These are phyloP conservation scores for Taxawa tesnikishii DNA, from an alignment of 2,329 filamentous ascomycete species.

Conservation along the genomic window DNA sequence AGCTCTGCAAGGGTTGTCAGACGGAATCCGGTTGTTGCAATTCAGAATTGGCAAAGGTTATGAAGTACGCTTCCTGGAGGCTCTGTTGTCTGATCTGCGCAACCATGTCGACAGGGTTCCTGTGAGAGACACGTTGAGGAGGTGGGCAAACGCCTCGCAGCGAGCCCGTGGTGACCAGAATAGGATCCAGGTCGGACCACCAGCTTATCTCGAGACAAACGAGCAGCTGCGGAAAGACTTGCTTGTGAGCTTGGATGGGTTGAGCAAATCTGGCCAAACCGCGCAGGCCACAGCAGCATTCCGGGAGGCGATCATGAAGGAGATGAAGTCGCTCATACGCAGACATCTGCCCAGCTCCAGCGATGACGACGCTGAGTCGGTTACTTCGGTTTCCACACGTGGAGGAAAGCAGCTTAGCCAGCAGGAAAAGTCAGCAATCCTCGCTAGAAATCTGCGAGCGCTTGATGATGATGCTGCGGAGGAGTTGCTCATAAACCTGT, in stretches of 20 bases:
- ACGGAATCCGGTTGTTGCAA: slow-evolving; percentile 64
- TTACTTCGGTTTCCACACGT: slow-evolving; percentile 52
- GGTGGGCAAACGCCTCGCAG: slow-evolving; percentile 71
- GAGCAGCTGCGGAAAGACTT: slow-evolving; percentile 60
- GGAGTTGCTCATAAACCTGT: slow-evolving; percentile 67
- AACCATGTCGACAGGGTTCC: slow-evolving; percentile 68
- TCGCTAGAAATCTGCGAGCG: slow-evolving; percentile 77
- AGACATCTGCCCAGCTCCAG: slow-evolving; percentile 80
- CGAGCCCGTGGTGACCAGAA: slow-evolving; percentile 56
- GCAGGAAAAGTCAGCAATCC: slow-evolving; percentile 78
- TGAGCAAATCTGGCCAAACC: slow-evolving; percentile 73
- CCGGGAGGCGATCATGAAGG: slow-evolving; percentile 69
- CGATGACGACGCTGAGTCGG: slow-evolving; percentile 80
- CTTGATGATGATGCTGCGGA: slow-evolving; percentile 78
- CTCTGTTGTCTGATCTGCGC: slow-evolving; percentile 67
- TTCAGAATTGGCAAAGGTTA: slow-evolving; percentile 78
- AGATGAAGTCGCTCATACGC: slow-evolving; percentile 76
- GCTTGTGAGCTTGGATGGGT: slow-evolving; percentile 57
- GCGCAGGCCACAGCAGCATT: slow-evolving; percentile 72
- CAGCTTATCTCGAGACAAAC: slow-evolving; percentile 65
- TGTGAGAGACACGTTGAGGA: slow-evolving; percentile 59
- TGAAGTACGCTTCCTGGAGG: slow-evolving; percentile 65
- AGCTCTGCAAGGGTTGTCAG: slow-evolving; percentile 67
- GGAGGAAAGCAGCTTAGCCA: slow-evolving; percentile 58
- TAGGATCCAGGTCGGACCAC: slow-evolving; percentile 53